Evolutionary conservation across 75 land plant species (phyloP).

Genomic region (Cryptomeria japonica): DNA sequence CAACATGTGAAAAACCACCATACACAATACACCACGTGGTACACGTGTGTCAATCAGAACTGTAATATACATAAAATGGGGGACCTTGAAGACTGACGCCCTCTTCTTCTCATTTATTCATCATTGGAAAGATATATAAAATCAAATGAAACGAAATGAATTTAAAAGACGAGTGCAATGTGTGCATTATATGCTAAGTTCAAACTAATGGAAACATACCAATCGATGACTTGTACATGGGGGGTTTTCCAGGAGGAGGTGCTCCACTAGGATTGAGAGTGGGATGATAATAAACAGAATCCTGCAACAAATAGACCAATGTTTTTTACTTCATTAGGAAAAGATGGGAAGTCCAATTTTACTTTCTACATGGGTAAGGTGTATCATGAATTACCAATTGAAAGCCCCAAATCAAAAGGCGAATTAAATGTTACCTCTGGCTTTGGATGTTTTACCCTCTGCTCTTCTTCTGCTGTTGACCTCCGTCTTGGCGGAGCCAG

Average conservation of each 20-base stretch:
- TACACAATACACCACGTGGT: background rate
- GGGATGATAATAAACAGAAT: slow-evolving; percentile 97
- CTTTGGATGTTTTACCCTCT: slow-evolving; percentile 68
- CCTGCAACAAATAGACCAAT: slow-evolving; percentile 47
- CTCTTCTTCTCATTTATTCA: background rate
- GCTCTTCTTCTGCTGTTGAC: slow-evolving; percentile 88
- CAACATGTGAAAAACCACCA: too few species aligned
- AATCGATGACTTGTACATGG: slow-evolving; percentile 95
- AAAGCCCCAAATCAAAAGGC: background rate
- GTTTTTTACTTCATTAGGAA: background rate
- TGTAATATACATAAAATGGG: background rate
- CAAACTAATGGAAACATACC: slow-evolving; percentile 37
- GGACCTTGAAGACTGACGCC: background rate
- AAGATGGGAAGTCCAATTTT: background rate
- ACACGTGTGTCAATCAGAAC: background rate
- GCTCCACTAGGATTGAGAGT: slow-evolving; percentile 94
- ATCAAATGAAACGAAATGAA: background rate
- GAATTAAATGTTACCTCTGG: slow-evolving; percentile 69
- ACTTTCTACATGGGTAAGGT: background rate
- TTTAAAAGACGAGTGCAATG: background rate
- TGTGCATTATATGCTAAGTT: background rate
- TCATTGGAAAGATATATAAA: background rate
- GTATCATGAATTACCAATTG: background rate
- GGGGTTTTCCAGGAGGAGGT: slow-evolving; percentile 99
- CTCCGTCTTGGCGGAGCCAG: slow-evolving; percentile 75